Conservation (phyloP, 2,329 filamentous ascomycete species). For the Penicillium brevicompactum region DNA sequence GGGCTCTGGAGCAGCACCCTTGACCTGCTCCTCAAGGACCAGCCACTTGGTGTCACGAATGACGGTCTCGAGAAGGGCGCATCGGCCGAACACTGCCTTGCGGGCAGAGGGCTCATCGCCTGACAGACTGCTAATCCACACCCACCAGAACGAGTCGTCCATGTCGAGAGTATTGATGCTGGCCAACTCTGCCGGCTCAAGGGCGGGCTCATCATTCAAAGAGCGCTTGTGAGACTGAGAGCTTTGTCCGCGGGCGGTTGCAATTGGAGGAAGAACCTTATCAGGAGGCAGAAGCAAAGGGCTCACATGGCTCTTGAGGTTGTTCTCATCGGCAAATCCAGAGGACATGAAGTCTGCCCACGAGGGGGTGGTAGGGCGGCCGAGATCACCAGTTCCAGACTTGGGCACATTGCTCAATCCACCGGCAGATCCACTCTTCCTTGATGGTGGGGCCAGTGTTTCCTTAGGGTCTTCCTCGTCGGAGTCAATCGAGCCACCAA, state of each 20-base stretch:
- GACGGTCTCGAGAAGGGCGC: constrained; percentile 84
- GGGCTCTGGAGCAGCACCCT: constrained; percentile 83
- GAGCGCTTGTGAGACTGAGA: constrained; percentile 80
- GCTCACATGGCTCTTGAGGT: constrained; percentile 58
- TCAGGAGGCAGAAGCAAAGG: constrained; percentile 85
- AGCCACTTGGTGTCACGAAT: constrained; percentile 85
- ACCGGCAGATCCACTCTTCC: constrained; percentile 41
- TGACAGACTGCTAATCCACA: constrained; percentile 96
- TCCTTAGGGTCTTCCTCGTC: constrained; percentile 63
- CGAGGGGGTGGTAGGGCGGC: constrained; percentile 88
- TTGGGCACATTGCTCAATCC: constrained; percentile 67
- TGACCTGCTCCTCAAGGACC: constrained; percentile 93
- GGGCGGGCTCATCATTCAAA: constrained; percentile 65
- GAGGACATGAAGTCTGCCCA: constrained; percentile 98
- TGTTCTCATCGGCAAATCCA: constrained; percentile 79
- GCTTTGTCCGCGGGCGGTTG: constrained; percentile 70
- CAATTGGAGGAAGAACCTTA: constrained; percentile 84
- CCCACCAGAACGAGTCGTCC: constrained; percentile 99
- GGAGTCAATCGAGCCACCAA: constrained; percentile 72
- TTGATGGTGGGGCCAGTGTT: constrained; percentile 21
- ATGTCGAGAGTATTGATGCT: constrained; percentile 85
- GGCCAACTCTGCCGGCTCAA: constrained; percentile 91
- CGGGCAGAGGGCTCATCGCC: constrained; percentile 82
- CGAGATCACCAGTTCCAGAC: constrained; percentile 67
- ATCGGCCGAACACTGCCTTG: constrained; percentile 92